These are phyloP conservation scores for Ziziphus jujuba DNA, from an alignment of 306 rosid genomes.

Conservation along the genomic window DNA sequence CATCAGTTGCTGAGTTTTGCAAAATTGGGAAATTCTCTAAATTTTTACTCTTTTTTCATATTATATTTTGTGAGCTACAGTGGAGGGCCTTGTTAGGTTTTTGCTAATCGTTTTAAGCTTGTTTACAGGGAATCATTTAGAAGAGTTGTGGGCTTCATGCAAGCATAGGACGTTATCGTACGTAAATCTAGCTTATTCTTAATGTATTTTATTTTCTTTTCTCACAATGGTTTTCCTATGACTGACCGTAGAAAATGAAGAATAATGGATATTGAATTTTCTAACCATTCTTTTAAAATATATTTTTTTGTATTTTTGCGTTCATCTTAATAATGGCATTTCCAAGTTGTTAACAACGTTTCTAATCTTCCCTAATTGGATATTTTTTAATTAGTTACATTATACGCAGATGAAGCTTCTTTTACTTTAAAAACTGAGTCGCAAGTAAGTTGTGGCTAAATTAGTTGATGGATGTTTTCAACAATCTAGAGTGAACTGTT, in stretches of 20 bases:
- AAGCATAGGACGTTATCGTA: background rate
- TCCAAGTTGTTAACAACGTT: background rate
- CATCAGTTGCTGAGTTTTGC: background rate
- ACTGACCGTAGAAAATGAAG: background rate
- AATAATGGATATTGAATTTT: background rate
- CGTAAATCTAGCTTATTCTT: background rate
- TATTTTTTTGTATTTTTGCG: background rate
- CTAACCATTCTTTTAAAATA: background rate
- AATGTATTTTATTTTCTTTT: background rate
- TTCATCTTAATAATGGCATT: background rate
- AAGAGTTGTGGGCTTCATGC: background rate
- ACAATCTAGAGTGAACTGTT: no score
- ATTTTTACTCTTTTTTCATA: background rate
- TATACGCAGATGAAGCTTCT: background rate
- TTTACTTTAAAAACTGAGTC: background rate
- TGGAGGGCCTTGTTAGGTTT: constrained; percentile 6
- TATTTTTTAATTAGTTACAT: no score
- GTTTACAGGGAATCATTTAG: background rate
- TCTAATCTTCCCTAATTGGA: no score
- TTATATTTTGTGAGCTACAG: constrained; percentile 6
- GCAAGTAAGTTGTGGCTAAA: background rate
- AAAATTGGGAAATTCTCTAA: background rate
- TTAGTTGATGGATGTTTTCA: background rate
- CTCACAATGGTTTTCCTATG: background rate
- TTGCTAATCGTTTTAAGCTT: background rate